phyloP scores from a whole-genome alignment of 1,284 basidiomycete genomes.

The Golubevia sp. region DNA sequence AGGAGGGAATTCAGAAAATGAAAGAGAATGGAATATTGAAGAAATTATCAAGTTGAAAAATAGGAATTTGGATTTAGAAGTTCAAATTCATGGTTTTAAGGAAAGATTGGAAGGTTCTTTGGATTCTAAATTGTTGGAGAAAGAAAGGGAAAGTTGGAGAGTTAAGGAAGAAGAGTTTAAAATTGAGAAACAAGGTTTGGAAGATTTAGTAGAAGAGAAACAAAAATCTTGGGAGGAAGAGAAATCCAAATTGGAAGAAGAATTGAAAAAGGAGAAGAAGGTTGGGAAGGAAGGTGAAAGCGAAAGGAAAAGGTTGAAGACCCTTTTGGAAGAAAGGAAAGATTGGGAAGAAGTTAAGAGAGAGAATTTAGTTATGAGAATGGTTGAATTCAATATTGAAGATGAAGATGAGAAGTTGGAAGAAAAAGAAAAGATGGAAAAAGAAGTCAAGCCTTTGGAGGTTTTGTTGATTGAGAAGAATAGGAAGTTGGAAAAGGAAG shows the following conservation, averaged over 20 bases:
- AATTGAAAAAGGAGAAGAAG: conserved; percentile 70
- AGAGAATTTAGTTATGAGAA: conserved; percentile 41
- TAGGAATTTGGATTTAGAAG: too few relatives aligned
- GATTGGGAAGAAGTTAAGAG: conserved; percentile 77
- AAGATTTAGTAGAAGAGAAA: conserved; percentile 22
- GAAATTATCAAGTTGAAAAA: too few relatives aligned
- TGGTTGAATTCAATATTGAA: conserved; percentile 69
- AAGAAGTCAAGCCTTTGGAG: conserved; percentile 82
- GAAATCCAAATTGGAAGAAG: conserved; percentile 76
- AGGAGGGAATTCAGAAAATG: too few relatives aligned
- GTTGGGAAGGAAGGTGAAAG: conserved; percentile 76
- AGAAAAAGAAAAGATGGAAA: conserved; percentile 54
- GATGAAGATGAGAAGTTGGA: conserved; percentile 65
- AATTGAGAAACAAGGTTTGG: conserved; percentile 12
- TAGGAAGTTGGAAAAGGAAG: conserved; percentile 87
- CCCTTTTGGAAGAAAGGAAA: conserved; percentile 60
- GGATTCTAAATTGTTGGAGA: background rate
- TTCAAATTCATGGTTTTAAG: too few relatives aligned
- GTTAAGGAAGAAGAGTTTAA: background rate
- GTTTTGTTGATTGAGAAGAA: conserved; percentile 89
- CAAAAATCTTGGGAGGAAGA: conserved; percentile 68
- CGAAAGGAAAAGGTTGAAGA: conserved; percentile 72
- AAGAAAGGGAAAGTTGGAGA: conserved; percentile 1
- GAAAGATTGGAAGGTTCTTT: too few relatives aligned
- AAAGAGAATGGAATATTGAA: too few relatives aligned